A percentile compares a stretch with the other conserved stretches of the same genome.
Conservation (phyloP, 768 basidiomycete genomes). For the Infundibulicybe gibba region DNA sequence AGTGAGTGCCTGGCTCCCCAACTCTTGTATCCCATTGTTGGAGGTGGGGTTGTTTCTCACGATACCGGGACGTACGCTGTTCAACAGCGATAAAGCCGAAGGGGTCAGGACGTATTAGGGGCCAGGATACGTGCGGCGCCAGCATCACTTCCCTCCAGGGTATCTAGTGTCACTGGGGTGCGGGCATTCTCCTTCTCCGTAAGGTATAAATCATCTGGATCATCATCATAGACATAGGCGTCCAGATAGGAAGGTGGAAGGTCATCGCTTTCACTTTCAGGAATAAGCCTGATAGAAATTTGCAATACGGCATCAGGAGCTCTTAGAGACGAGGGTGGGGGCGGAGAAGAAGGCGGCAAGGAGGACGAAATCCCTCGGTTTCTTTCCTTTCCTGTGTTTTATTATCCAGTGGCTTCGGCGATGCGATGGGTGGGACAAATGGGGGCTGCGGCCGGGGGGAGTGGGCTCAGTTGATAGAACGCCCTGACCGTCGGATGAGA, state of each 20-base stretch:
- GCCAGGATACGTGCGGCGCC: too few species aligned
- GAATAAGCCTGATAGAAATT: too few species aligned
- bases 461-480: neutral
- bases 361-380: neutral
- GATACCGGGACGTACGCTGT: slow-evolving; percentile 22
- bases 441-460: too few species aligned
- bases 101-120: slow-evolving; percentile 33
- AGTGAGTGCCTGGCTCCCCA: slow-evolving; percentile 8
- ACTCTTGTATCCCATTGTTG: slow-evolving; percentile 16
- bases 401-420: too few species aligned
- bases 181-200: neutral
- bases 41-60: slow-evolving; percentile 9
- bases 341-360: neutral
- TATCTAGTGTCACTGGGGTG: too few species aligned
- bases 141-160: too few species aligned
- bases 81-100: slow-evolving; percentile 59
- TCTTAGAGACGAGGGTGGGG: neutral
- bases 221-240: neutral
- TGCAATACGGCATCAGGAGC: neutral
- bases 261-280: too few species aligned
- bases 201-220: neutral
- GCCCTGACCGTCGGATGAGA: neutral
- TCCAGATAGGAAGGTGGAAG: neutral
- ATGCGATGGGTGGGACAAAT: too few species aligned
- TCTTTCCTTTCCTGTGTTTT: too few species aligned